phyloP scores from a whole-genome alignment of 805 yeast genomes.

The Kluyveromyces wickerhamii region DNA sequence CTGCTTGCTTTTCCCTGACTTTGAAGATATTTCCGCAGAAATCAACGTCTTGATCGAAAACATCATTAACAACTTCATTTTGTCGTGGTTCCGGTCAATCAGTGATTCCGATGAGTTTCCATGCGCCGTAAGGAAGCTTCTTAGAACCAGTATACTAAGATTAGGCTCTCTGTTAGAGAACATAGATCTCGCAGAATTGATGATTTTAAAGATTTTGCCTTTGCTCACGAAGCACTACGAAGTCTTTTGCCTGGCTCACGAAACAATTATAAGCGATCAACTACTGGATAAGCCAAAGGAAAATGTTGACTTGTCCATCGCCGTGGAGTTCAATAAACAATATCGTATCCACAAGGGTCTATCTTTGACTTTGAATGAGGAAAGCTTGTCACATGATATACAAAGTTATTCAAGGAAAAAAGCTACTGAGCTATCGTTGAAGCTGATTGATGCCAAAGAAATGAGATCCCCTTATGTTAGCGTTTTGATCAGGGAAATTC shows the following conservation, averaged over 20 bases:
- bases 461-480: constrained; percentile 39
- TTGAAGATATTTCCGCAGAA: constrained; percentile 17
- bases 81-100: constrained; percentile 47
- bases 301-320: constrained; percentile 36
- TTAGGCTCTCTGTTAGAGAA: constrained; percentile 36
- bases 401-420: constrained; percentile 42
- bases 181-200: constrained; percentile 47
- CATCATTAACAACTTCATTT: constrained; percentile 46
- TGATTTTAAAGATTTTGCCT: constrained; percentile 57
- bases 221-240: constrained; percentile 56
- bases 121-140: constrained; percentile 35
- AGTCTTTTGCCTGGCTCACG: constrained; percentile 38
- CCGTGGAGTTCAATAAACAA: constrained; percentile 30
- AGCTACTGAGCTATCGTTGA: constrained; percentile 37
- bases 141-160: constrained; percentile 35
- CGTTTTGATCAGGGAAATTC: constrained; percentile 52
- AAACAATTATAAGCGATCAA: constrained; percentile 21
- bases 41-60: constrained; percentile 38
- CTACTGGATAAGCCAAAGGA: constrained; percentile 26
- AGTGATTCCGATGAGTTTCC: constrained; percentile 31
- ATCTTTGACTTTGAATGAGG: constrained; percentile 27
- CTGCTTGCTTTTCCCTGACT: background rate
- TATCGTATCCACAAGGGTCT: constrained; percentile 54
- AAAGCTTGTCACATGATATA: constrained; percentile 34
- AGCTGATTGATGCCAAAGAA: constrained; percentile 39